phyloP scores from a whole-genome alignment of 1,284 basidiomycete species.

The Sanguinoderma infundibulare region DNA sequence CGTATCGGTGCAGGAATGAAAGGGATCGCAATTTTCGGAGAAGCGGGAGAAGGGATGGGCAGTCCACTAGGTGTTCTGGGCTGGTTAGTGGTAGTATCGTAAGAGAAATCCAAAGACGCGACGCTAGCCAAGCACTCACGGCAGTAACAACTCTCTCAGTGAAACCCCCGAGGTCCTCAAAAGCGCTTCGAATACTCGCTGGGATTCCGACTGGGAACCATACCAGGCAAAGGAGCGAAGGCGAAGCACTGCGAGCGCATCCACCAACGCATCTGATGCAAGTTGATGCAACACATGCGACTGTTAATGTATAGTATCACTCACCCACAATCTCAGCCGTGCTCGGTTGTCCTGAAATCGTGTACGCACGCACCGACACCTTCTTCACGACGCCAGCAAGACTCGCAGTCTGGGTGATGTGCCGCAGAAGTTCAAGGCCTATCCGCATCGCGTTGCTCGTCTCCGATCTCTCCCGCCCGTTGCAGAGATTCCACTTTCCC shows the following conservation, averaged over 20 bases:
- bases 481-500: not conserved
- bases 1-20: not conserved
- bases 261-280: not conserved
- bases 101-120: too few species aligned
- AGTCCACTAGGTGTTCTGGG: not conserved
- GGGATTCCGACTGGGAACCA: not conserved
- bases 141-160: not conserved
- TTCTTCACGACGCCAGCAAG: not conserved
- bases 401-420: not conserved
- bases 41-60: not conserved
- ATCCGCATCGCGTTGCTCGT: not conserved
- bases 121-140: not conserved
- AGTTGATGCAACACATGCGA: too few species aligned
- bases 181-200: not conserved
- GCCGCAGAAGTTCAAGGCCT: not conserved
- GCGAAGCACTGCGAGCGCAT: not conserved
- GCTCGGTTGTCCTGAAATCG: not conserved
- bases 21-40: too few species aligned
- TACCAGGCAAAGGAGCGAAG: not conserved
- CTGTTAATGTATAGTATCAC: too few species aligned
- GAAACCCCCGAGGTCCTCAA: not conserved
- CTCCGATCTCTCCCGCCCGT: not conserved
- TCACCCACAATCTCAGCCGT: not conserved
- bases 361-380: not conserved
- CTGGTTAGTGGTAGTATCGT: too few species aligned